Conservation (phyloP, 768 basidiomycete species). For the Russula foetens region DNA sequence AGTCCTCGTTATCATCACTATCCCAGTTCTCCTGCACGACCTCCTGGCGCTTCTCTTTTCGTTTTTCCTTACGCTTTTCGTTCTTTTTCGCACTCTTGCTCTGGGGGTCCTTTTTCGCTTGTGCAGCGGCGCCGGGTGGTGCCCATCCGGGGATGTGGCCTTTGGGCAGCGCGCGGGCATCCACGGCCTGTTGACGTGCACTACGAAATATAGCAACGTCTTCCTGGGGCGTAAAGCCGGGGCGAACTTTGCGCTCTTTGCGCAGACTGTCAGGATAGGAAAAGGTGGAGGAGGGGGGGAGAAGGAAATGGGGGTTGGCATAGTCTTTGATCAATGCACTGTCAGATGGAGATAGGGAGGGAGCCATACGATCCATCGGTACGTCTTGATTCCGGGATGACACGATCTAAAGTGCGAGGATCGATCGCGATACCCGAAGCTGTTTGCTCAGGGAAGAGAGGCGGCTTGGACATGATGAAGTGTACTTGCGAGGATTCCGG, state of each 20-base stretch:
- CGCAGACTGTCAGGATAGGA: constrained; percentile 47
- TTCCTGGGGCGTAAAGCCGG: constrained; percentile 92
- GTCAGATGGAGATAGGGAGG: not conserved
- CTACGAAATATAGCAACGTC: constrained; percentile 84
- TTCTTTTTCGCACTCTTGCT: constrained; percentile 61
- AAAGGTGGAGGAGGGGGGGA: constrained; percentile 7
- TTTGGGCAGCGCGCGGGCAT: constrained; percentile 54
- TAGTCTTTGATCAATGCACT: constrained; percentile 1
- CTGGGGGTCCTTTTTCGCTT: constrained; percentile 29
- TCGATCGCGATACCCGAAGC: constrained; percentile 77
- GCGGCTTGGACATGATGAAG: constrained; percentile 36
- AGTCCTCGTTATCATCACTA: constrained; percentile 52
- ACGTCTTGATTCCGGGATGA: constrained; percentile 78
- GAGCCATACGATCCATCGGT: constrained; percentile 77
- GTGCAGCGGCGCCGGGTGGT: constrained; percentile 39
- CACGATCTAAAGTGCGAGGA: constrained; percentile 78
- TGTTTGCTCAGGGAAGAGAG: constrained; percentile 62
- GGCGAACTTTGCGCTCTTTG: constrained; percentile 83
- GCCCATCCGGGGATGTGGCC: constrained; percentile 80
- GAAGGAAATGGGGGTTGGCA: too few relatives aligned
- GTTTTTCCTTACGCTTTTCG: constrained; percentile 75
- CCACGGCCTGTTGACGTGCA: constrained; percentile 65
- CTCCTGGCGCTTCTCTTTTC: constrained; percentile 57
- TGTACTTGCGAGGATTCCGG: not conserved
- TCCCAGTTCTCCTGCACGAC: constrained; percentile 73